Percentiles rank a stretch among this genome's conserved stretches.
phyloP scores from a whole-genome alignment of 2,329 filamentous ascomycete species.

The Cercospora sp. region DNA sequence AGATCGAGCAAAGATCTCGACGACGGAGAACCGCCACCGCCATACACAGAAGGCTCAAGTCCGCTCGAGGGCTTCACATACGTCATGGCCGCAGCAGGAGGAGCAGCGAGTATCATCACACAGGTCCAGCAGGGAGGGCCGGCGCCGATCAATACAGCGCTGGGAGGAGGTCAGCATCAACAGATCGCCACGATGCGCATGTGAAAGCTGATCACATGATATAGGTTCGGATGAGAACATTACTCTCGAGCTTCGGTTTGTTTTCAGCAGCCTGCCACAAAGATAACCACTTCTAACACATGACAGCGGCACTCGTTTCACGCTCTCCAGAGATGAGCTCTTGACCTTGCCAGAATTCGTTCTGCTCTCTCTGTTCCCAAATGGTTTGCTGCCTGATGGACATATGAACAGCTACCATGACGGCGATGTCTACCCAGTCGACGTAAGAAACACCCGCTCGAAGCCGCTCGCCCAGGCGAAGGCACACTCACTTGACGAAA shows the following conservation, averaged over 20 bases:
- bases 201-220: not conserved
- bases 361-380: slow-evolving; percentile 93
- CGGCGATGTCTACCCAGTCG: slow-evolving; percentile 91
- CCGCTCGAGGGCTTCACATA: slow-evolving; percentile 91
- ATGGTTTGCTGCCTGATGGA: slow-evolving; percentile 94
- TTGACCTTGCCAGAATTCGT: slow-evolving; percentile 97
- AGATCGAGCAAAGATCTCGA: slow-evolving; percentile 69
- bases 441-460: slow-evolving; percentile 63
- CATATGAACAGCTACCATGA: slow-evolving; percentile 93
- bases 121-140: slow-evolving; percentile 91
- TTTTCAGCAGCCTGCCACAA: not conserved
- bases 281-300: slow-evolving; percentile 30
- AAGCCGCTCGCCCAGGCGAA: slow-evolving; percentile 36
- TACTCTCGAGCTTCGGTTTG: slow-evolving; percentile 87
- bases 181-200: too few relatives aligned
- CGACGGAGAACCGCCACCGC: slow-evolving; percentile 90
- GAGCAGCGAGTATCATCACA: slow-evolving; percentile 97
- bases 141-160: slow-evolving; percentile 75
- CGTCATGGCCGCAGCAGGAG: slow-evolving; percentile 96
- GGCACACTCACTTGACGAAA: slow-evolving; percentile 40
- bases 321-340: slow-evolving; percentile 89
- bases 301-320: slow-evolving; percentile 83
- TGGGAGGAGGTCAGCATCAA: slow-evolving; percentile 67
- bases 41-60: slow-evolving; percentile 92
- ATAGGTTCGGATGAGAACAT: slow-evolving; percentile 82